phyloP scores from a whole-genome alignment of 2,329 filamentous ascomycete genomes.

The Aspergillus tubingensis region DNA sequence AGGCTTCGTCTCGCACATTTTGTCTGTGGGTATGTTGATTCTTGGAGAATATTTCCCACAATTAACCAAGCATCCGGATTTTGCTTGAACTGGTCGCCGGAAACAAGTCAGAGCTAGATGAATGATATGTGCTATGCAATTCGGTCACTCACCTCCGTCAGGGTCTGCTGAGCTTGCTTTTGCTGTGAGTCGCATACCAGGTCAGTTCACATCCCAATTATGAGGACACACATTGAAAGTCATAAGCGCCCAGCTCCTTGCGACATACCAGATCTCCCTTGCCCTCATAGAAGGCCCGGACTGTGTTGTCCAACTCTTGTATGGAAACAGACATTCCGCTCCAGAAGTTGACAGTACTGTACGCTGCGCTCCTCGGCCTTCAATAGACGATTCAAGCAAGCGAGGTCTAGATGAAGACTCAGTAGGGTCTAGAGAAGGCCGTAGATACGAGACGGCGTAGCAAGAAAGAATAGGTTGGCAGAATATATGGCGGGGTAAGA shows the following conservation, averaged over 20 bases:
- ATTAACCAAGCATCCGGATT: conserved; percentile 97
- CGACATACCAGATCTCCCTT: conserved; percentile 81
- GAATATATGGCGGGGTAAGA: conserved; percentile 32
- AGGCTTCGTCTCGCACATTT: conserved; percentile 69
- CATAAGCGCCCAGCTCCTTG: not conserved
- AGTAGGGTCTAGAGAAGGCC: conserved; percentile 8
- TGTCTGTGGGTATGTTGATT: conserved; percentile 90
- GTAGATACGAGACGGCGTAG: conserved; percentile 17
- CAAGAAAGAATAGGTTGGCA: conserved; percentile 15
- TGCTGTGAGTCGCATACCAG: conserved; percentile 58
- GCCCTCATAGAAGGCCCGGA: conserved; percentile 96
- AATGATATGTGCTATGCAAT: not conserved
- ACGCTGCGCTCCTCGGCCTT: conserved; percentile 23
- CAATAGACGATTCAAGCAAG: not conserved
- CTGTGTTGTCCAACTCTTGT: conserved; percentile 92
- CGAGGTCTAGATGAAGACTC: not conserved
- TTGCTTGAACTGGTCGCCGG: conserved; percentile 80
- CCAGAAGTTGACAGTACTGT: conserved; percentile 34
- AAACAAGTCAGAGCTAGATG: conserved; percentile 16
- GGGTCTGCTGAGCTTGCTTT: conserved; percentile 89
- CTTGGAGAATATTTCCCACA: conserved; percentile 93
- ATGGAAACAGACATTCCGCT: conserved; percentile 69
- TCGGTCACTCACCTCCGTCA: conserved; percentile 75
- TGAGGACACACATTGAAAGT: not conserved
- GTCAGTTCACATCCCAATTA: not conserved